Evolutionary conservation across 2,329 filamentous ascomycete species (phyloP).

Genomic region (Alternaria brassicicola): DNA sequence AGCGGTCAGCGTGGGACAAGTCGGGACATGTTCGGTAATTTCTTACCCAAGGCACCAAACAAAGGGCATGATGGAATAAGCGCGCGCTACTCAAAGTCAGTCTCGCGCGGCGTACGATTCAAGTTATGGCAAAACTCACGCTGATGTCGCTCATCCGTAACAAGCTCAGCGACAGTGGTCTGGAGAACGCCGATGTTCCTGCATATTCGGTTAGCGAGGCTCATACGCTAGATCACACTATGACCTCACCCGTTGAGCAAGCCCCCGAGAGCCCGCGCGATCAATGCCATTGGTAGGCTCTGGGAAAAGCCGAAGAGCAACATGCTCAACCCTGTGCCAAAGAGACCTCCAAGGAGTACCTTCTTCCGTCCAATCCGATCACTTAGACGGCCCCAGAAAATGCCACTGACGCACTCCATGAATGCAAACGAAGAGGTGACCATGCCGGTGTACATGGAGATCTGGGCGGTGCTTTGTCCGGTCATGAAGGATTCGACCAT

Average conservation of each 20-base stretch:
- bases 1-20: slow-evolving; percentile 32
- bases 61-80: slow-evolving; percentile 97
- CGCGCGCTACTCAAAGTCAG: slow-evolving; percentile 67
- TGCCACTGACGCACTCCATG: slow-evolving; percentile 89
- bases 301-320: slow-evolving; percentile 89
- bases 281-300: slow-evolving; percentile 78
- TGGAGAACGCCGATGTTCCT: slow-evolving; percentile 95
- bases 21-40: slow-evolving; percentile 18
- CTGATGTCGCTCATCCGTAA: slow-evolving; percentile 92
- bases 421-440: slow-evolving; percentile 96
- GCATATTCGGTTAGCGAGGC: slow-evolving; percentile 40
- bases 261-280: slow-evolving; percentile 87
- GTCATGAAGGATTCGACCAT: slow-evolving; percentile 94
- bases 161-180: slow-evolving; percentile 91
- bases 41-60: slow-evolving; percentile 91
- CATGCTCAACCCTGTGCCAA: slow-evolving; percentile 91
- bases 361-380: slow-evolving; percentile 93
- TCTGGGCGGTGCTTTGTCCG: slow-evolving; percentile 76
- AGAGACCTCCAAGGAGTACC: slow-evolving; percentile 84
- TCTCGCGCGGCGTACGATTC: slow-evolving; percentile 11
- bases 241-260: slow-evolving; percentile 82
- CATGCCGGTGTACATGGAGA: slow-evolving; percentile 92
- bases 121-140: slow-evolving; percentile 60
- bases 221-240: slow-evolving; percentile 31
- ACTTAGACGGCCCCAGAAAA: slow-evolving; percentile 92